Base-by-base conservation (phyloP, 2,329 filamentous ascomycete genomes). In the Periconia sp. region DNA sequence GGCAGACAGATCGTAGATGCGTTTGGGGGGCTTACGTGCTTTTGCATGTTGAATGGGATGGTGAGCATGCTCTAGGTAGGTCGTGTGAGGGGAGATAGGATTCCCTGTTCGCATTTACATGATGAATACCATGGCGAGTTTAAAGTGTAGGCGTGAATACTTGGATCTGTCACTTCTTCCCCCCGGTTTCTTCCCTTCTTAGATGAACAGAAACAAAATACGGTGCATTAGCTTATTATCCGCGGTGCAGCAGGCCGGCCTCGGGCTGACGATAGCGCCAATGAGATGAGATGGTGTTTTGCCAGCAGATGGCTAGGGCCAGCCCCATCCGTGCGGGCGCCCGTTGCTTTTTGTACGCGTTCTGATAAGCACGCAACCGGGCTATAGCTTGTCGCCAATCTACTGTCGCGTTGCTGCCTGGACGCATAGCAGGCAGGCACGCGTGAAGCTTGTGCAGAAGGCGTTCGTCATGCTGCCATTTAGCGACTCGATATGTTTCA, bases 391-490 rank as follows among this genome's bases (percentile, higher is more conserved):
- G 58, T 59, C 57, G 58, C 59, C 37, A 30, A 20, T 15, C 33
- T 49, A 41, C 41, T 51, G 41, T 19, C 33, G 43, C 50, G 56
- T 50, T 53, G 59, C 54, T 60, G 59, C 59, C 58, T 64, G 54
- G 58, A 47, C 37, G 49, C 35, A 43, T 15, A 27, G 49, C 35
- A 41, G 42, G 41, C 37, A 20, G 42, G 41, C 37, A 20, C 18
- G 13, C 14, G 23, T 41, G 17, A 30, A 45, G 47, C n/a, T 11
- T 45, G 30, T 41, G 50, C 17, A 41, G 41, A 11, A 15, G 14
- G 42, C 33, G 15, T 11, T 27, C 23, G 33, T 37, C 33, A 44
- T n/a, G 15, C 6, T 11, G 42, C 19, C 18, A 44, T 13, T 40
- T 30, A 18, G 23, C 49, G 13, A 55, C 57, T 50, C 41, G 49